phyloP scores from a whole-genome alignment of 805 yeast species.

The Yarrowia alimentaria region DNA sequence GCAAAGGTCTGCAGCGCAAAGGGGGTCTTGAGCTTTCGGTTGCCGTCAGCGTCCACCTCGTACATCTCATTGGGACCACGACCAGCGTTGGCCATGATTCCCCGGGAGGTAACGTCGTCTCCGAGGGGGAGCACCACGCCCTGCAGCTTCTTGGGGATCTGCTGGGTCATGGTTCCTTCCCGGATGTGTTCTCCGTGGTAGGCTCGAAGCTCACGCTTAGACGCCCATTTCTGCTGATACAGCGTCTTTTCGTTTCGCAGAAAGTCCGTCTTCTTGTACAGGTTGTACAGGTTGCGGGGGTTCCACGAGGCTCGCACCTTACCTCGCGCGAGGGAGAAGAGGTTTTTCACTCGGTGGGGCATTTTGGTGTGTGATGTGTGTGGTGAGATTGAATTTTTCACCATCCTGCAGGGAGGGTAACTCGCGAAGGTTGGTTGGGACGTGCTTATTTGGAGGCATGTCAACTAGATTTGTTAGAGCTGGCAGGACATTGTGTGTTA shows the following conservation, averaged over 20 bases:
- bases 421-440: too few species aligned
- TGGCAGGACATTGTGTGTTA: too few species aligned
- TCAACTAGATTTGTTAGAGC: too few species aligned
- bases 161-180: conserved; percentile 74
- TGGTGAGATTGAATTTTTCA: conserved; percentile 8
- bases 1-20: conserved; percentile 86
- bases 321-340: conserved; percentile 41
- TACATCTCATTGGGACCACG: neutral
- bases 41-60: conserved; percentile 47
- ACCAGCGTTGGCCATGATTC: neutral
- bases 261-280: conserved; percentile 12
- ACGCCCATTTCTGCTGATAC: conserved; percentile 87
- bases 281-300: conserved; percentile 84
- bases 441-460: too few species aligned
- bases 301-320: conserved; percentile 81
- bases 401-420: conserved; percentile 6
- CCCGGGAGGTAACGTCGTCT: neutral
- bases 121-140: conserved; percentile 58
- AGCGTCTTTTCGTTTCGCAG: conserved; percentile 46
- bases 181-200: conserved; percentile 94
- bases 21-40: conserved; percentile 54
- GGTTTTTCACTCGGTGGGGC: conserved; percentile 38
- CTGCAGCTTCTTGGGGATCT: conserved; percentile 65
- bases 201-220: conserved; percentile 88
- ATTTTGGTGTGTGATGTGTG: conserved; percentile 29